Percentiles rank a stretch among this genome's conserved stretches.
Evolutionary conservation across 192 early-diverging fungal species (phyloP).

Genomic region (Coemansia sp.): DNA sequence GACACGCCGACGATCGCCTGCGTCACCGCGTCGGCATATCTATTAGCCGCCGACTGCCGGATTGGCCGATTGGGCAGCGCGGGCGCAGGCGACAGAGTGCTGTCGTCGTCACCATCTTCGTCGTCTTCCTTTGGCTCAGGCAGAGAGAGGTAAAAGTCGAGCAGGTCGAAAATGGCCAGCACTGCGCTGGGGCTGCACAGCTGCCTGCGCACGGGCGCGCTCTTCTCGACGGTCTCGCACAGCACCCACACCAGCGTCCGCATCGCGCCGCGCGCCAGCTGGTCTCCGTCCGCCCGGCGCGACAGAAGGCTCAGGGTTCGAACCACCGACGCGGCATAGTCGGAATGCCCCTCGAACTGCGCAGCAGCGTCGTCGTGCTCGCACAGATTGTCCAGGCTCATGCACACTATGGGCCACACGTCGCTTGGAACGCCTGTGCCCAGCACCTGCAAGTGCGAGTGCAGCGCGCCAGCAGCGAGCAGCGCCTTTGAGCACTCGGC

Average conservation of each 20-base stretch:
- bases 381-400: slow-evolving; percentile 47
- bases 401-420: slow-evolving; percentile 28
- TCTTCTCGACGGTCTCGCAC: slow-evolving; percentile 45
- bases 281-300: not conserved
- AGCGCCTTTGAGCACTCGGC: slow-evolving; percentile 22
- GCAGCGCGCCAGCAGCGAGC: slow-evolving; percentile 21
- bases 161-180: slow-evolving; percentile 32
- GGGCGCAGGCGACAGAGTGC: not conserved
- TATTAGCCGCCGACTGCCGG: slow-evolving; percentile 17
- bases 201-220: slow-evolving; percentile 25
- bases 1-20: slow-evolving; percentile 42
- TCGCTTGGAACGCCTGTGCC: not conserved
- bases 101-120: not conserved
- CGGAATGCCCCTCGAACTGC: slow-evolving; percentile 23
- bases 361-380: slow-evolving; percentile 18
- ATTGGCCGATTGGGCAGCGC: slow-evolving; percentile 32
- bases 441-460: slow-evolving; percentile 22
- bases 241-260: slow-evolving; percentile 47
- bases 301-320: slow-evolving; percentile 21
- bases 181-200: slow-evolving; percentile 33
- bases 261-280: slow-evolving; percentile 23
- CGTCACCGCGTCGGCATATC: slow-evolving; percentile 40
- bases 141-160: slow-evolving; percentile 20
- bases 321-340: slow-evolving; percentile 8
- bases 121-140: not conserved